Percentiles rank a stretch among this genome's conserved stretches.
These are phyloP conservation scores for Phytophthora ramorum DNA, from an alignment of 352 stramenopile species.

Conservation along the genomic window DNA sequence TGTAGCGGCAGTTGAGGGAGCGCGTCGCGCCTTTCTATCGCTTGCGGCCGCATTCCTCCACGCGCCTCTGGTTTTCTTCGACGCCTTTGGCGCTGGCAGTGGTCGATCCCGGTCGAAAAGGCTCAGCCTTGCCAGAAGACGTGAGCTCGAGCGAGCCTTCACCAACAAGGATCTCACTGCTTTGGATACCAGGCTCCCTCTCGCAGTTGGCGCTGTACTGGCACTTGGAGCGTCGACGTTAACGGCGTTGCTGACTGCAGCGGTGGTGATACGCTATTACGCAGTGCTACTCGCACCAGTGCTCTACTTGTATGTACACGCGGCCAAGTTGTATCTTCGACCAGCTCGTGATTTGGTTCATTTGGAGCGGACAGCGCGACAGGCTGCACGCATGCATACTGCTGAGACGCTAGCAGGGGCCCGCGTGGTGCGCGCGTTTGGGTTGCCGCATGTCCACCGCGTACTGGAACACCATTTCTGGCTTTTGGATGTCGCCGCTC, in stretches of 20 bases:
- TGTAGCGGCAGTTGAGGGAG: constrained; percentile 58
- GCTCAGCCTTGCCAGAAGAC: constrained; percentile 38
- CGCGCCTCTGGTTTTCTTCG: constrained; percentile 95
- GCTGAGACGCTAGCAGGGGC: constrained; percentile 63
- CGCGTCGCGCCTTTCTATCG: constrained; percentile 84
- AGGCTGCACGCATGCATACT: constrained; percentile 58
- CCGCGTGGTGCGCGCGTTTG: constrained; percentile 74
- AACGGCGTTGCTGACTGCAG: constrained; percentile 85
- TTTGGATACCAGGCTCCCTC: constrained; percentile 90
- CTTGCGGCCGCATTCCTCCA: constrained; percentile 87
- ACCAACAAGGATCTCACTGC: constrained; percentile 93
- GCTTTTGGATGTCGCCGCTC: constrained; percentile 67
- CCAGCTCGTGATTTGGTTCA: constrained; percentile 73
- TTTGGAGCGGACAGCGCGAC: constrained; percentile 63
- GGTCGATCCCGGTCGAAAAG: constrained; percentile 36
- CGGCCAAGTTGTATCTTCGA: constrained; percentile 56
- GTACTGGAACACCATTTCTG: constrained; percentile 68
- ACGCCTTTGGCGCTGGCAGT: constrained; percentile 79
- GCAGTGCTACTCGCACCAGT: constrained; percentile 88
- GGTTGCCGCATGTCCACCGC: constrained; percentile 56
- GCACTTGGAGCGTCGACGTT: constrained; percentile 84
- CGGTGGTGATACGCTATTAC: constrained; percentile 80
- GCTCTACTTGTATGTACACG: constrained; percentile 81
- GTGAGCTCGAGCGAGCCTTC: constrained; percentile 71
- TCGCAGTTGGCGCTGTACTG: constrained; percentile 64